Evolutionary conservation across 2,329 filamentous ascomycete genomes (phyloP), one percentile per base, ranked within the genome.

Genomic region (Hirsutella thompsonii): DNA sequence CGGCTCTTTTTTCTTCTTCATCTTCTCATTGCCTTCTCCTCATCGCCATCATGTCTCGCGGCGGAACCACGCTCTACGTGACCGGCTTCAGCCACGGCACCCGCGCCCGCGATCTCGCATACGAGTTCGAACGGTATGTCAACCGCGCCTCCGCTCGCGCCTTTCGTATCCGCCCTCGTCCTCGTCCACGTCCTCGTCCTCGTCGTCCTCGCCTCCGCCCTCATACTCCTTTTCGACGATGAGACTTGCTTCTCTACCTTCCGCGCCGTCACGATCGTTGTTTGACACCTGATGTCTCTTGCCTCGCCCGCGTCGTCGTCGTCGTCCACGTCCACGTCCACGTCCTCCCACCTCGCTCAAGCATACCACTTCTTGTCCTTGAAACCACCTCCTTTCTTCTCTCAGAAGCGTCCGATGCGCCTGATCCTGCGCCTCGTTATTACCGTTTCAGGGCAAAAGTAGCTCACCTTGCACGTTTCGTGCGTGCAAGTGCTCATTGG

Each of bases 71-170:
- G 44, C 85, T 96, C 54, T 96, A 96, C 73, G 90, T 96, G 67
- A 94, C 89, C 60, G 92, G 92, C 76, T 98, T 98, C 68, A 93
- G 90, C 77, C 88, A 94, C 69, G 88, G 90, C 66, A 95, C 90
- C 66, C 87, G 92, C 74, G 88, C 92, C 66, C 87, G 92, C 79
- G 89, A 98, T 75, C 85, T 96, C 66, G 88, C 90, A 73, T 95
- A 94, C 84, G 90, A 96, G 76, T 96, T 96, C 84, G 90, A 96
- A 89, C 88, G 90, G 87, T 95, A 94, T 79, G 89, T 94, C 75
- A 73, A 66, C 70, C 67, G 69, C 60, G 61, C 50, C 52, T 54
- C 53, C 58, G 58, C 52, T 55, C 54, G 54, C 59, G 55, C 47
- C 50, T 53, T 37, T 44, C 37, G 34, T 42, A 28, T 38, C 59